phyloP scores from a whole-genome alignment of 371 early-diverging fungal genomes.

The Mucor indicus region DNA sequence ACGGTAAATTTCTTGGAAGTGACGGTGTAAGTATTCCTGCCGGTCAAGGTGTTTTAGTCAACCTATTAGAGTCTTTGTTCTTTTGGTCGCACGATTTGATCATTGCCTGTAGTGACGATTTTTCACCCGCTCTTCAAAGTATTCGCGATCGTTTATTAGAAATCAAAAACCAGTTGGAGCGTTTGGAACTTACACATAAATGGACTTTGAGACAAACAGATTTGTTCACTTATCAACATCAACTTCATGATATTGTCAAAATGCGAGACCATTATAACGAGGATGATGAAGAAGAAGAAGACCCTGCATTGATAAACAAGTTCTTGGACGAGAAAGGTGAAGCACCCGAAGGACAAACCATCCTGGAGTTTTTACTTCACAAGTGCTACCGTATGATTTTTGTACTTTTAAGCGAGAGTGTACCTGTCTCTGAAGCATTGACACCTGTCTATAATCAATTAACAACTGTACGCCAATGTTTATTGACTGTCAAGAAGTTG shows the following conservation, averaged over 20 bases:
- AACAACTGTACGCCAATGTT: slow-evolving; percentile 76
- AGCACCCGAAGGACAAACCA: slow-evolving; percentile 67
- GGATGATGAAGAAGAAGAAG: slow-evolving; percentile 14
- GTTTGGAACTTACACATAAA: slow-evolving; percentile 69
- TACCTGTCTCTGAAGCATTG: slow-evolving; percentile 79
- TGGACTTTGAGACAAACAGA: slow-evolving; percentile 87
- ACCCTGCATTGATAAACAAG: slow-evolving; percentile 38
- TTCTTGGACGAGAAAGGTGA: slow-evolving; percentile 62
- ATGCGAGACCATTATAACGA: slow-evolving; percentile 43
- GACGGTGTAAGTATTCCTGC: slow-evolving; percentile 56
- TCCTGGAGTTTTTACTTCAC: slow-evolving; percentile 77
- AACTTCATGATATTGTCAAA: slow-evolving; percentile 68
- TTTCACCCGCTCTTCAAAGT: slow-evolving; percentile 56
- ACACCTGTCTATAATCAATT: slow-evolving; percentile 84
- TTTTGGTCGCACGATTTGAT: slow-evolving; percentile 74
- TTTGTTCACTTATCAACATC: slow-evolving; percentile 78
- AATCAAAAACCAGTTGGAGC: slow-evolving; percentile 71
- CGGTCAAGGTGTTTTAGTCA: slow-evolving; percentile 82
- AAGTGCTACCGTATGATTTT: slow-evolving; percentile 86
- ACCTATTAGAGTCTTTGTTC: slow-evolving; percentile 73
- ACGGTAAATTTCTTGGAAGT: slow-evolving; percentile 67
- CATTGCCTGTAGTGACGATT: slow-evolving; percentile 57
- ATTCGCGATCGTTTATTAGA: slow-evolving; percentile 71
- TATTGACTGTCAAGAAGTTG: slow-evolving; percentile 73
- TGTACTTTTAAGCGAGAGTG: slow-evolving; percentile 70